Percentiles rank a stretch among this genome's conserved stretches.
Evolutionary conservation across 371 early-diverging fungal genomes (phyloP).

Genomic region (Rhizopus microsporus): DNA sequence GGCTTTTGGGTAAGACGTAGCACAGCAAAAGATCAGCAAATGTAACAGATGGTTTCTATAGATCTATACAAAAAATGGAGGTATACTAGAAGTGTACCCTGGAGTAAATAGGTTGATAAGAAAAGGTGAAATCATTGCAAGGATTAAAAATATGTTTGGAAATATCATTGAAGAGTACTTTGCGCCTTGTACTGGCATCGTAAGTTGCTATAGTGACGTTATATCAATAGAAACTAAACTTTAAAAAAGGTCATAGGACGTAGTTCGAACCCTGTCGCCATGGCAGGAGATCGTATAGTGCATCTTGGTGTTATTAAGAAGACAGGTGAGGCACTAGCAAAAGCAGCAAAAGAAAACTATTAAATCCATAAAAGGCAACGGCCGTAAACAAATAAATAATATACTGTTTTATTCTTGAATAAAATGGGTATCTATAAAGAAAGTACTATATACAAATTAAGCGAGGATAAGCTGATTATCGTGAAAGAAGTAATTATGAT

Average conservation of each 20-base stretch:
- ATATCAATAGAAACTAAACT: slow-evolving; percentile 12
- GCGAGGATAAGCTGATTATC: too few species aligned
- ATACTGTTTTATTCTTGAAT: too few species aligned
- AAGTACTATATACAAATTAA: too few species aligned
- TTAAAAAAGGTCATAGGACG: slow-evolving; percentile 42
- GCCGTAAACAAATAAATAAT: too few species aligned
- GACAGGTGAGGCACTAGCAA: slow-evolving; percentile 46
- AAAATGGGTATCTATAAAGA: too few species aligned
- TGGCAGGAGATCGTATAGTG: slow-evolving; percentile 77
- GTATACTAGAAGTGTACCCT: slow-evolving; percentile 84
- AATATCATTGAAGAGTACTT: slow-evolving; percentile 87
- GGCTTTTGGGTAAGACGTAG: slow-evolving; percentile 38
- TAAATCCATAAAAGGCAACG: slow-evolving; percentile 8
- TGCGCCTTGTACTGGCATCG: slow-evolving; percentile 84
- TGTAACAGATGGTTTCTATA: slow-evolving; percentile 14
- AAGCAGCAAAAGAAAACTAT: slow-evolving; percentile 66
- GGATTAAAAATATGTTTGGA: slow-evolving; percentile 91
- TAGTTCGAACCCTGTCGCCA: slow-evolving; percentile 75
- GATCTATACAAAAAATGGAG: slow-evolving; percentile 64
- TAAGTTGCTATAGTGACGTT: slow-evolving; percentile 50
- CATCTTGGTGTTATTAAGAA: slow-evolving; percentile 79
- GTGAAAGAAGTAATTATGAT: too few species aligned
- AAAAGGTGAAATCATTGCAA: slow-evolving; percentile 87
- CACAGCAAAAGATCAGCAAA: background rate
- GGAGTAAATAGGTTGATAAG: slow-evolving; percentile 84